Evolutionary conservation across 352 stramenopile genomes (phyloP).

Genomic region (Phytophthora pistaciae): DNA sequence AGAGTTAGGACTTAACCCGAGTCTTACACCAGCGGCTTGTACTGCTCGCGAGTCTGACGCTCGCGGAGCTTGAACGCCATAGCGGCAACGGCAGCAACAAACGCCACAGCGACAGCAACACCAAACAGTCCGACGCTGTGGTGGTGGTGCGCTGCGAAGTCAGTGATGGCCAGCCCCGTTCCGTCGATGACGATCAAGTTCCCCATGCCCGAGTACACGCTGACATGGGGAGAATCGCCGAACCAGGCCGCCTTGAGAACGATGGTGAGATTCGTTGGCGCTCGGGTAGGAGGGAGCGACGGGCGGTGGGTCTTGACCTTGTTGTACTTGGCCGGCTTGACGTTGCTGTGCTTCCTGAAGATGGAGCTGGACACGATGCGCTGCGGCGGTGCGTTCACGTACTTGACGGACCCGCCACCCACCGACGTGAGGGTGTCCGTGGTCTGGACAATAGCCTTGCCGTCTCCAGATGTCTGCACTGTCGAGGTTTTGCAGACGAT

Average conservation of each 20-base stretch:
- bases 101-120: conserved; percentile 5
- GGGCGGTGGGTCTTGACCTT: conserved; percentile 31
- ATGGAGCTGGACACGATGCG: conserved; percentile 29
- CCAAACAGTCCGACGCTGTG: neutral
- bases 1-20: neutral
- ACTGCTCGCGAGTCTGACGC: conserved; percentile 10
- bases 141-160: neutral
- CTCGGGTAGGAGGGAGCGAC: conserved; percentile 14
- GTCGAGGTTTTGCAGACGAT: conserved; percentile 33
- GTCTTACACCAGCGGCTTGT: conserved; percentile 17
- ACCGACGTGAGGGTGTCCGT: conserved; percentile 34
- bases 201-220: conserved; percentile 26
- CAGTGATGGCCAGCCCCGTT: conserved; percentile 7
- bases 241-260: conserved; percentile 30
- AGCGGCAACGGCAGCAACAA: conserved; percentile 6
- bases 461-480: conserved; percentile 28
- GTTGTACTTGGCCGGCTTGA: conserved; percentile 37
- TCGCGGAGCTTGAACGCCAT: conserved; percentile 16
- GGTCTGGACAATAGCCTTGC: conserved; percentile 36
- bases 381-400: conserved; percentile 38
- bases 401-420: conserved; percentile 37
- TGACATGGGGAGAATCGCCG: conserved; percentile 27
- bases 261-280: conserved; percentile 28
- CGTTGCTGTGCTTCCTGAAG: conserved; percentile 38
- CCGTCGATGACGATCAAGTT: conserved; percentile 17